phyloP scores from a whole-genome alignment of 2,329 filamentous ascomycete genomes.

The Cryphonectria parasitica region DNA sequence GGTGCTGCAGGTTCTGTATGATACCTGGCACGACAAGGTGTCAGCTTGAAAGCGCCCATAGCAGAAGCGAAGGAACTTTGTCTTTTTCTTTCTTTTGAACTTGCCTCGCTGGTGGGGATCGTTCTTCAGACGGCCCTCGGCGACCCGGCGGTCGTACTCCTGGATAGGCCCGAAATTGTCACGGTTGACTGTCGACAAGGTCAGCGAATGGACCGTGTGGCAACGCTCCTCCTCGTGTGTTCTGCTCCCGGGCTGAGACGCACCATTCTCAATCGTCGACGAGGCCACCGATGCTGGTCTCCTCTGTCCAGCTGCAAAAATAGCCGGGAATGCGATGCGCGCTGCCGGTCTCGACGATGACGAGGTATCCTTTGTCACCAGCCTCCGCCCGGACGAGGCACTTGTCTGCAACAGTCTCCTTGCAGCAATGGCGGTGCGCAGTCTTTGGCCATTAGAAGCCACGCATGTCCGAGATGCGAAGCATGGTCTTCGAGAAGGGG shows the following conservation, averaged over 20 bases:
- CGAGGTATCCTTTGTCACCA: background rate
- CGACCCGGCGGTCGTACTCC: slow-evolving; percentile 86
- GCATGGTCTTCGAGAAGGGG: slow-evolving; percentile 14
- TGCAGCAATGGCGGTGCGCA: slow-evolving; percentile 14
- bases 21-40: slow-evolving; percentile 61
- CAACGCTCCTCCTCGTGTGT: background rate
- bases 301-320: slow-evolving; percentile 29
- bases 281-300: slow-evolving; percentile 31
- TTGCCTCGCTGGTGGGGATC: slow-evolving; percentile 89
- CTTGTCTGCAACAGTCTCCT: slow-evolving; percentile 21
- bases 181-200: slow-evolving; percentile 32
- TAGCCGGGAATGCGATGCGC: slow-evolving; percentile 30
- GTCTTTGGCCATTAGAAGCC: slow-evolving; percentile 10
- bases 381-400: slow-evolving; percentile 1
- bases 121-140: slow-evolving; percentile 73
- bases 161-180: slow-evolving; percentile 71
- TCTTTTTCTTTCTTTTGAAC: slow-evolving; percentile 28
- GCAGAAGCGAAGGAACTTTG: background rate
- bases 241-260: background rate
- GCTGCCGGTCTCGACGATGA: background rate
- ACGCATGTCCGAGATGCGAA: slow-evolving; percentile 14
- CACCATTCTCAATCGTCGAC: slow-evolving; percentile 32
- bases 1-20: slow-evolving; percentile 84
- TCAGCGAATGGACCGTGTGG: background rate
- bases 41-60: slow-evolving; percentile 24